Percentiles rank a stretch among this genome's conserved stretches.
Evolutionary conservation across 2,329 filamentous ascomycete genomes (phyloP).

Genomic region (Exophiala oligosperma): DNA sequence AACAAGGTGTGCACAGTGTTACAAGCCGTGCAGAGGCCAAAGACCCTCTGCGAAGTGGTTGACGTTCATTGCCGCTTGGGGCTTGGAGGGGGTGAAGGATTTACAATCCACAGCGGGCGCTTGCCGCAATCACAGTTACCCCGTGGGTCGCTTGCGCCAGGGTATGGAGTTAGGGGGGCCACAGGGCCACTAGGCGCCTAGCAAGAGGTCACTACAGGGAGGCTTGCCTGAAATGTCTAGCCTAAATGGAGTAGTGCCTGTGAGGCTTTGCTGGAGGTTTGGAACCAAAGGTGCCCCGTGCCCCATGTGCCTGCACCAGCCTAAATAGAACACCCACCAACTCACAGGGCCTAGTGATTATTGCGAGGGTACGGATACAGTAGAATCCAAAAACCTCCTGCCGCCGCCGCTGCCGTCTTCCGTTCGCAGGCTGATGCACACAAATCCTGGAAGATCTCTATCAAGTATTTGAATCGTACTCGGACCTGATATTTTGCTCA

Average conservation of each 20-base stretch:
- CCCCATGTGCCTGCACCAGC: too few relatives aligned
- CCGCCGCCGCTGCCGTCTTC: not conserved
- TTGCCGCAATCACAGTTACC: not conserved
- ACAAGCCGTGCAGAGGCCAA: too few relatives aligned
- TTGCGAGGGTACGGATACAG: too few relatives aligned
- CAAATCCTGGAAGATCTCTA: too few relatives aligned
- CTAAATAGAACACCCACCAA: too few relatives aligned
- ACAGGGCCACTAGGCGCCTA: too few relatives aligned
- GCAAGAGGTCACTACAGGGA: too few relatives aligned
- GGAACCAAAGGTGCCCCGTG: not conserved
- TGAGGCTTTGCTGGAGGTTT: not conserved
- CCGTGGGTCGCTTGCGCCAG: not conserved
- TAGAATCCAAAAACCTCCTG: not conserved
- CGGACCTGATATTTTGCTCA: too few relatives aligned
- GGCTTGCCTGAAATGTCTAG: too few relatives aligned
- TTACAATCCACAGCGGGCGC: conserved; percentile 3
- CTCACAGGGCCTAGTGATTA: too few relatives aligned
- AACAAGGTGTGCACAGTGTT: not conserved
- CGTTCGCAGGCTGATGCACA: not conserved
- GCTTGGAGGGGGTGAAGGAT: not conserved
- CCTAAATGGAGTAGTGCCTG: not conserved
- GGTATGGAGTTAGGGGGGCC: not conserved
- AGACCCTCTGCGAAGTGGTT: not conserved
- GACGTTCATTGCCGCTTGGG: not conserved
- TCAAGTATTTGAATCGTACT: too few relatives aligned